Conservation (phyloP, 2,329 filamentous ascomycete genomes). For the Zelopaecilomyces penicillatus region DNA sequence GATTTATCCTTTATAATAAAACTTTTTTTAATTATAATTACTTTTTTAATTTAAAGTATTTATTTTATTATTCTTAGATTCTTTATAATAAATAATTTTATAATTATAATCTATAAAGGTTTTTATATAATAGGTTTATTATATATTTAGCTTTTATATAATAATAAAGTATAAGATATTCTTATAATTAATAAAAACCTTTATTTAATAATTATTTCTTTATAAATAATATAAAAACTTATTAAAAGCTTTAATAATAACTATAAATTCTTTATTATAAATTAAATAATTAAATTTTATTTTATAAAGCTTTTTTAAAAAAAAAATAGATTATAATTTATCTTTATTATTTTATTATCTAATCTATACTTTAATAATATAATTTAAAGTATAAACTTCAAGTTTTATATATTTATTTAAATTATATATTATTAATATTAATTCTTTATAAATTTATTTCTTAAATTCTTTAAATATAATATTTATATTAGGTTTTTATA, state of each 20-base stretch:
- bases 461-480: slow-evolving; percentile 7
- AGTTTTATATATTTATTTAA: slow-evolving; percentile 5
- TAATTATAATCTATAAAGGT: not conserved
- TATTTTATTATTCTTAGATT: not conserved
- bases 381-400: slow-evolving; percentile 9
- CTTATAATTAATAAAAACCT: slow-evolving; percentile 15
- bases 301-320: slow-evolving; percentile 14
- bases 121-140: not conserved
- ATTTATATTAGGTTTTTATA: not conserved
- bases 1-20: not conserved
- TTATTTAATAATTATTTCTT: slow-evolving; percentile 10
- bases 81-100: not conserved
- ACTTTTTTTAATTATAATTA: not conserved
- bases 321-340: slow-evolving; percentile 9
- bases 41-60: not conserved
- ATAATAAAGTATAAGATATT: slow-evolving; percentile 13
- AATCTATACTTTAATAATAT: slow-evolving; percentile 3
- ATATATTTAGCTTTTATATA: not conserved
- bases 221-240: slow-evolving; percentile 15
- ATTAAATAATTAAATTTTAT: slow-evolving; percentile 17
- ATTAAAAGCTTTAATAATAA: slow-evolving; percentile 16
- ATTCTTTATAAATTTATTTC: slow-evolving; percentile 1
- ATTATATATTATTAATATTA: slow-evolving; percentile 7
- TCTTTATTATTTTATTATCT: slow-evolving; percentile 7
- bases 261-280: slow-evolving; percentile 16